Base-by-base conservation (phyloP, 805 yeast species). In the Suhomyces sp. region DNA sequence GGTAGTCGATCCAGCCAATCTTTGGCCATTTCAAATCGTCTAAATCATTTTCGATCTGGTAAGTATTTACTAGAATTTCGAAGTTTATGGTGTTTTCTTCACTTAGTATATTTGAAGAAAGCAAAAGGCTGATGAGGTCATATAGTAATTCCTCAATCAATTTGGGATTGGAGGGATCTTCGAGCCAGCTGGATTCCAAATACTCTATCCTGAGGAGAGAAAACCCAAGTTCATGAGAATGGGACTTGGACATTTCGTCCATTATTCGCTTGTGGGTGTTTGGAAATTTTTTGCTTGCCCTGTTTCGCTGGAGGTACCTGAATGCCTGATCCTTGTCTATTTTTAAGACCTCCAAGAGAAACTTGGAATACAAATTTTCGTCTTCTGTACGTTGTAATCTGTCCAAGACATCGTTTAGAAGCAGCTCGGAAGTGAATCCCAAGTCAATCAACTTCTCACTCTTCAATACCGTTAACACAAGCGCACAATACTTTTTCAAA, bases 1-100 rank as follows among this genome's bases (percentile, higher is more conserved):
- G 49, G 50, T 63, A 75, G 37, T 71, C 76, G 8, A 67, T 53
- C 78, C 78, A 75, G 24, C 70, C 58, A 7, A 67, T 56, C 43
- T 72, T 71, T 17, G 76, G 76, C 76, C 76, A 72, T 13, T 52
- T 50, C 0, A 65, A 57, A 20, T 65, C 67, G 1, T 53, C 46
- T 35, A 73, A 59, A 8, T 61, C 51, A 49, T 68, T 69, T 35
- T 72, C 74, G 7, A 66, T 53, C 40, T 52, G 49, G 49, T 60
- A 75, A 2, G 77, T 66, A 9, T 59, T 51, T 43, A 54, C 53
- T 10, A 73, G 53, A 9, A 70, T 64, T 6, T 50, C 52, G 29
- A 72, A 63, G 50, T 68, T 70, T 39, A 60, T 60, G 4, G 40
- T 25, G 27, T 55, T 50, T 19, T 51, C 58, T 10, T 63, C 65